A percentile compares a stretch with the other conserved stretches of the same genome.
These are phyloP conservation scores for Cladorrhinum sp. DNA, from an alignment of 2,329 filamentous ascomycete species.

Conservation along the genomic window DNA sequence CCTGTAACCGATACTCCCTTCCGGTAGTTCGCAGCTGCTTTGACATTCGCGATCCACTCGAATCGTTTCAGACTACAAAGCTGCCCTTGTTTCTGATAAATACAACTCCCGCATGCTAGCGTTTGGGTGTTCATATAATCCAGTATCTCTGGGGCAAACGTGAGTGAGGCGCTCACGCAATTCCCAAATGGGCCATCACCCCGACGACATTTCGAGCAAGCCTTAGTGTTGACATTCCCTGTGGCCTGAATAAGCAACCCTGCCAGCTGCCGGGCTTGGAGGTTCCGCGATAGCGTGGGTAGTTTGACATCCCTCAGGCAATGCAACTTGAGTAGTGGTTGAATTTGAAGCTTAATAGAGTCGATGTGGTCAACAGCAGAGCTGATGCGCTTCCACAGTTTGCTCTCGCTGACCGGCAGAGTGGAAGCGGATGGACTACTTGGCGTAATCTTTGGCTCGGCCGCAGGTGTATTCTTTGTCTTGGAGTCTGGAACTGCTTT, in stretches of 20 bases:
- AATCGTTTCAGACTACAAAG: slow-evolving; percentile 14
- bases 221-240: slow-evolving; percentile 6
- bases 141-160: neutral
- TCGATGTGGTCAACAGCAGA: neutral
- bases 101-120: slow-evolving; percentile 18
- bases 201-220: slow-evolving; percentile 21
- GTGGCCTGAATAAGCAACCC: slow-evolving; percentile 18
- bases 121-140: neutral
- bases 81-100: neutral
- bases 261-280: slow-evolving; percentile 3
- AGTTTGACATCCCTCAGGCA: slow-evolving; percentile 6
- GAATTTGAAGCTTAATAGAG: neutral
- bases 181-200: neutral
- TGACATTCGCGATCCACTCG: neutral
- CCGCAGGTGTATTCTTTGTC: no score
- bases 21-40: neutral
- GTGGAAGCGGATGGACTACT: neutral
- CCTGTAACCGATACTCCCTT: neutral
- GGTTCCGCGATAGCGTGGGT: neutral
- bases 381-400: slow-evolving; percentile 15
- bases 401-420: neutral
- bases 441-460: neutral
- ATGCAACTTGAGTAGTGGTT: slow-evolving; percentile 9
- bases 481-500: neutral
- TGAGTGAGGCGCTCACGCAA: slow-evolving; percentile 8